Base-by-base conservation (phyloP, 1,284 basidiomycete genomes). In the Stygiomarasmius scandens region DNA sequence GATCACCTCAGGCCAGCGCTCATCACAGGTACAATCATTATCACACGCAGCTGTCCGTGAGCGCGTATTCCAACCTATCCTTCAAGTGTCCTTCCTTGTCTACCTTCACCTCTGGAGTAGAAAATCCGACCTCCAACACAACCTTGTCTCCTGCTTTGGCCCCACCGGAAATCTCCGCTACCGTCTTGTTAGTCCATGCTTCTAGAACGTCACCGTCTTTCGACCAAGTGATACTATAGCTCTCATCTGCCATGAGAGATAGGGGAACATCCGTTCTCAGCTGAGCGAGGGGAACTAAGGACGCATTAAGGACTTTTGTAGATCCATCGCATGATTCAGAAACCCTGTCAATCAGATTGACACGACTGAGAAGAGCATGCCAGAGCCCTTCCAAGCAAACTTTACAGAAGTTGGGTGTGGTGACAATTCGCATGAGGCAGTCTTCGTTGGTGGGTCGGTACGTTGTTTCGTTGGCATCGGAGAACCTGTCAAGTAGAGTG, bases 371-470 rank as follows among this genome's bases (percentile, higher is more conserved):
- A 16, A 91, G 80, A 10, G 82, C 77, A 48, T 83, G 71, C 87
- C 89, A 91, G 43, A 93, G 82, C 1, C 80, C 88, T 62, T 92
- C 89, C 11, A 82, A 69, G 69, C 92, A 95, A 48, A 86, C 87
- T 55, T 79, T 82, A 74, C 92, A 93, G 69, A 93, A 92, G 64
- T 86, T 84, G 64, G 86, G 83, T 0, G 79, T 77, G 32, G 80
- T 87, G 49, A 92, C 87, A 49, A 78, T 77, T 27, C 92, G 86
- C 92, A 95, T 94, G 53, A 94, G 81, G 67, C 92, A 94, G 66
- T 85, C 88, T 64, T 92, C 88, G 65, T 93, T 92, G 2, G 91
- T 93, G 36, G 89, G 89, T 16, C 89, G 81, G 69, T 87, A 91
- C 2, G 81, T 79, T 0, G 87, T 89, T 55, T 71, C 67, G 62